Conservation (phyloP, 495 filamentous ascomycete species). For the Talaromyces wortmannii region DNA sequence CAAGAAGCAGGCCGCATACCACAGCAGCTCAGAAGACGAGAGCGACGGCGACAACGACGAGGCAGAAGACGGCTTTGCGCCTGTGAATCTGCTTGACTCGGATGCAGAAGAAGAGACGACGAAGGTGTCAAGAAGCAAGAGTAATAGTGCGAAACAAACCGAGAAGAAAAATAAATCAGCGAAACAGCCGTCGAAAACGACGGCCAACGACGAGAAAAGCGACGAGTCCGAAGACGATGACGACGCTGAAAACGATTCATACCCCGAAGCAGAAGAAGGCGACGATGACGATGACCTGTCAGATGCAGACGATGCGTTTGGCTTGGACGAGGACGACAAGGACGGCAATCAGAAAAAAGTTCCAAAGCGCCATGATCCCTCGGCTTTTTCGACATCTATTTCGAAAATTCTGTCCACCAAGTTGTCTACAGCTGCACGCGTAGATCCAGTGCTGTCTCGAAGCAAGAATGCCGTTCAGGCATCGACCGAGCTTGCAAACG, state of each 20-base stretch:
- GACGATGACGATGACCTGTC: conserved; percentile 13
- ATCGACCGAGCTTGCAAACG: conserved; percentile 58
- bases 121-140: not conserved
- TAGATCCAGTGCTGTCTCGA: conserved; percentile 84
- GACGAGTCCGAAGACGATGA: conserved; percentile 24
- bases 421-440: conserved; percentile 67
- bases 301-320: conserved; percentile 18
- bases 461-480: conserved; percentile 61
- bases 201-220: conserved; percentile 10
- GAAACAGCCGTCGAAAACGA: not conserved
- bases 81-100: conserved; percentile 62
- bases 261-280: conserved; percentile 11
- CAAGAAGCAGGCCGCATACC: conserved; percentile 61
- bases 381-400: conserved; percentile 84
- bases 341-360: conserved; percentile 16
- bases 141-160: not conserved
- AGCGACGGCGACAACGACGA: conserved; percentile 28
- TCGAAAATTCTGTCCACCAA: conserved; percentile 85
- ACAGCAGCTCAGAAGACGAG: conserved; percentile 63
- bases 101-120: conserved; percentile 45
- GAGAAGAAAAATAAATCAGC: not conserved
- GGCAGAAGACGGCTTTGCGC: conserved; percentile 41
- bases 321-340: conserved; percentile 6
- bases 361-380: conserved; percentile 79
- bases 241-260: conserved; percentile 24